These are phyloP conservation scores for Podila clonocystis DNA, from an alignment of 192 early-diverging fungal species.

Conservation along the genomic window DNA sequence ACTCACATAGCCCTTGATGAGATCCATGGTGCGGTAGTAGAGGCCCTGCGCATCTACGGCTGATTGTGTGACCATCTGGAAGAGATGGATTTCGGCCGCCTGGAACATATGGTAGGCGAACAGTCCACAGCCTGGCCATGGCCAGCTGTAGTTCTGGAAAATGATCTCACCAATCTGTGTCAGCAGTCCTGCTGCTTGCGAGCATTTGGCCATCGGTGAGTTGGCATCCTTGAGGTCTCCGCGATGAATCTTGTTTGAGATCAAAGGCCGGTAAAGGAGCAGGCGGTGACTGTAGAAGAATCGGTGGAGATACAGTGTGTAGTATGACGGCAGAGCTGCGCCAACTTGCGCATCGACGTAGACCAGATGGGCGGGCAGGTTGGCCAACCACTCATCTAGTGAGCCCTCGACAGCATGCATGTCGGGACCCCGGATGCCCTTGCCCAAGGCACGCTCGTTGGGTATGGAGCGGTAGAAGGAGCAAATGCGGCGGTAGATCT, in stretches of 20 bases:
- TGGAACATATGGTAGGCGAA: slow-evolving; percentile 53
- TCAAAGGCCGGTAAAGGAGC: slow-evolving; percentile 39
- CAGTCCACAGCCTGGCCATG: slow-evolving; percentile 50
- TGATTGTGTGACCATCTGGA: slow-evolving; percentile 48
- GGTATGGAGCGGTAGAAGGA: slow-evolving; percentile 23
- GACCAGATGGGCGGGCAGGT: slow-evolving; percentile 40
- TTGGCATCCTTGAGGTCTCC: slow-evolving; percentile 34
- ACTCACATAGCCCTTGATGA: slow-evolving; percentile 49
- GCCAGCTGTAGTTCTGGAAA: slow-evolving; percentile 53
- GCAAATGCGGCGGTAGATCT: slow-evolving; percentile 48
- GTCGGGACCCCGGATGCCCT: slow-evolving; percentile 20
- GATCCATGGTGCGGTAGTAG: slow-evolving; percentile 45
- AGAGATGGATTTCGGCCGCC: slow-evolving; percentile 49
- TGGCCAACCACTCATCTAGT: slow-evolving; percentile 26
- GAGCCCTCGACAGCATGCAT: slow-evolving; percentile 32
- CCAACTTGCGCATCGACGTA: slow-evolving; percentile 21
- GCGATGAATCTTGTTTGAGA: slow-evolving; percentile 39
- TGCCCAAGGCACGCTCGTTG: slow-evolving; percentile 20
- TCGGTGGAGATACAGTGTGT: slow-evolving; percentile 51
- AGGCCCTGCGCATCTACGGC: slow-evolving; percentile 31
- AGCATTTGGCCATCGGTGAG: slow-evolving; percentile 40
- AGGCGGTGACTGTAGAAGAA: slow-evolving; percentile 46
- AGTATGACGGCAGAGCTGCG: slow-evolving; percentile 38
- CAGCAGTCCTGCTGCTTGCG: slow-evolving; percentile 35
- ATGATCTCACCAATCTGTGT: slow-evolving; percentile 52